phyloP scores from a whole-genome alignment of 768 basidiomycete genomes.

The Austroboletus eburneus region DNA sequence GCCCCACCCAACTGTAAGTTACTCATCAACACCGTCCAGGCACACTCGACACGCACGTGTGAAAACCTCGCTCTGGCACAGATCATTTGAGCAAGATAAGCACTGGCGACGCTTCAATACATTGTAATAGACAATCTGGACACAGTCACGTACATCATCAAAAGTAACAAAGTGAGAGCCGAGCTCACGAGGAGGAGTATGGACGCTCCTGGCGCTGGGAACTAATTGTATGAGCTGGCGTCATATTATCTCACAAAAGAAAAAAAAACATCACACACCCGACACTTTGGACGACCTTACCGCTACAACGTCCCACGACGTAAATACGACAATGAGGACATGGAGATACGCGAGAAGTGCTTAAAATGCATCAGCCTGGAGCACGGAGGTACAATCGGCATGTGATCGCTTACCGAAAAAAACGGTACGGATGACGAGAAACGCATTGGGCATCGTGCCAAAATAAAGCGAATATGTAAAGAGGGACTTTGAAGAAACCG shows the following conservation, averaged over 20 bases:
- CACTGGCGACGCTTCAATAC: conserved; percentile 14
- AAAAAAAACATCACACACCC: conserved; percentile 33
- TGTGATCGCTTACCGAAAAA: conserved; percentile 45
- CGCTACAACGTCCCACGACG: conserved; percentile 52
- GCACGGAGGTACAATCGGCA: neutral
- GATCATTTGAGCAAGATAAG: conserved; percentile 34
- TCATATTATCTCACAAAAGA: neutral
- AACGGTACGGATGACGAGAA: conserved; percentile 54
- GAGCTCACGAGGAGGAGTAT: conserved; percentile 48
- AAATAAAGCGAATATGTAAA: neutral
- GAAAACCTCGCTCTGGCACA: conserved; percentile 36
- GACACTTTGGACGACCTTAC: conserved; percentile 32
- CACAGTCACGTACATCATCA: conserved; percentile 27
- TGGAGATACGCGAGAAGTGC: conserved; percentile 47
- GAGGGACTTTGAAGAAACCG: neutral
- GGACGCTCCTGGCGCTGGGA: conserved; percentile 44
- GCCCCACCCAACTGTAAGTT: conserved; percentile 48
- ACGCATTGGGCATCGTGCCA: conserved; percentile 43
- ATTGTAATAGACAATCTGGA: neutral
- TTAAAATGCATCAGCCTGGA: conserved; percentile 9
- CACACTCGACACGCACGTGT: conserved; percentile 48
- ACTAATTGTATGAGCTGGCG: neutral
- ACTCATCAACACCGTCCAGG: conserved; percentile 49
- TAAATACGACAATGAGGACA: conserved; percentile 49
- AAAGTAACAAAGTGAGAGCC: conserved; percentile 29